These are phyloP conservation scores for Deuterostichococcus epilithicus DNA, from an alignment of 139 green algal species.

Conservation along the genomic window DNA sequence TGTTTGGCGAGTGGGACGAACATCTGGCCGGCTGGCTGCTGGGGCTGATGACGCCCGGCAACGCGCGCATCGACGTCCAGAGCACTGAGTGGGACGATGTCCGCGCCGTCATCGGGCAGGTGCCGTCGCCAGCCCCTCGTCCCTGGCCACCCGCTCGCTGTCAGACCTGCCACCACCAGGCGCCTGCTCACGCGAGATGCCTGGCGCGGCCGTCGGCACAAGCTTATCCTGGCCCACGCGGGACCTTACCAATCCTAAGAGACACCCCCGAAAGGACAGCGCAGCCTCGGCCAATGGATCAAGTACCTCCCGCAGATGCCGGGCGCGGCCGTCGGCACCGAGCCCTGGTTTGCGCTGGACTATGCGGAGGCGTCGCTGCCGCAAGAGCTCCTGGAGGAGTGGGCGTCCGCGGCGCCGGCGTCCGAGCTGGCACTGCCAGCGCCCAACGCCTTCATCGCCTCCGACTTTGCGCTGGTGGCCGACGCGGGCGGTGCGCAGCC, in stretches of 20 bases:
- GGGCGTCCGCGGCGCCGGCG: constrained; percentile 10
- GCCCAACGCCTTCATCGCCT: constrained; percentile 81
- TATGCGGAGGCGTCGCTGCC: constrained; percentile 41
- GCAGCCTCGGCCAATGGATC: no score
- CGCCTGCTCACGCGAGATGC: no score
- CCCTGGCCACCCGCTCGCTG: no score
- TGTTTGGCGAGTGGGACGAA: constrained; percentile 68
- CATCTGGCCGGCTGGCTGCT: constrained; percentile 50
- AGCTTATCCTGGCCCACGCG: no score
- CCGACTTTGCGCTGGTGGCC: constrained; percentile 56
- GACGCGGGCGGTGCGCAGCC: constrained; percentile 2
- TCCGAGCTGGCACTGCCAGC: constrained; percentile 69
- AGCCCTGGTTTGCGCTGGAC: constrained; percentile 73
- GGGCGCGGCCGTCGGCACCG: constrained; percentile 17
- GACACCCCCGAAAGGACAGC: no score
- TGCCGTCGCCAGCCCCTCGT: background rate
- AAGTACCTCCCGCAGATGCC: no score
- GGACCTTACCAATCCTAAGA: no score
- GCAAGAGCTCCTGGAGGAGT: constrained; percentile 25
- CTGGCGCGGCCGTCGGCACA: constrained; percentile 5
- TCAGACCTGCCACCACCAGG: no score
- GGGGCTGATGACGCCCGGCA: constrained; percentile 25
- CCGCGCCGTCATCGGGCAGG: background rate
- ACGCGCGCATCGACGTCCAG: constrained; percentile 64
- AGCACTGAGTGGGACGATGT: constrained; percentile 41